phyloP scores from a whole-genome alignment of 176 grass and related monocot genomes.

The Oryza australiensis region DNA sequence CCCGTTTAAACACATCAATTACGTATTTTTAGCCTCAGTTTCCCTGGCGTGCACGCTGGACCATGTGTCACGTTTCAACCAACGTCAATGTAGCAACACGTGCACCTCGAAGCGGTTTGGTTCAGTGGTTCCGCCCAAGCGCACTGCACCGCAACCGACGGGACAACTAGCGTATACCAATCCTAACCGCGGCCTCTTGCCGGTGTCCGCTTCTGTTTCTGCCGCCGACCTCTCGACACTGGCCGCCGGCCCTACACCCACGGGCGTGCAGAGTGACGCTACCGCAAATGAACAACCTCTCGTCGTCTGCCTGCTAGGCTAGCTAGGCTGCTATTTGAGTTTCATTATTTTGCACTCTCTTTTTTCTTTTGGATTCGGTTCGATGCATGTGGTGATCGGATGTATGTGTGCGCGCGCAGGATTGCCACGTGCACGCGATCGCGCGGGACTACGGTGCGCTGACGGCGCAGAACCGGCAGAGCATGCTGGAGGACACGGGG shows the following conservation, averaged over 20 bases:
- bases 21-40: neutral
- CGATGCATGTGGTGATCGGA: neutral
- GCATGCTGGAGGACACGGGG: constrained; percentile 85
- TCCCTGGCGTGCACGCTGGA: neutral
- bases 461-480: constrained; percentile 88
- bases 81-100: neutral
- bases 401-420: constrained; percentile 18
- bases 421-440: constrained; percentile 87
- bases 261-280: neutral
- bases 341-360: neutral
- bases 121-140: neutral
- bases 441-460: constrained; percentile 72
- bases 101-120: neutral
- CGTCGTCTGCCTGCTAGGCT: neutral
- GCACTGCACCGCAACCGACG: no score
- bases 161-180: neutral
- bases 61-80: neutral
- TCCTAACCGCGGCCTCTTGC: neutral
- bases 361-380: no score
- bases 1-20: neutral
- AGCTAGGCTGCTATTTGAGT: no score
- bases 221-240: neutral
- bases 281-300: neutral
- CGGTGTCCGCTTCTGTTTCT: constrained; percentile 9
- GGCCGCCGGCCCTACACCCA: constrained; percentile 24